phyloP scores from a whole-genome alignment of 23 red algal genomes.

The Chondrus crispus region DNA sequence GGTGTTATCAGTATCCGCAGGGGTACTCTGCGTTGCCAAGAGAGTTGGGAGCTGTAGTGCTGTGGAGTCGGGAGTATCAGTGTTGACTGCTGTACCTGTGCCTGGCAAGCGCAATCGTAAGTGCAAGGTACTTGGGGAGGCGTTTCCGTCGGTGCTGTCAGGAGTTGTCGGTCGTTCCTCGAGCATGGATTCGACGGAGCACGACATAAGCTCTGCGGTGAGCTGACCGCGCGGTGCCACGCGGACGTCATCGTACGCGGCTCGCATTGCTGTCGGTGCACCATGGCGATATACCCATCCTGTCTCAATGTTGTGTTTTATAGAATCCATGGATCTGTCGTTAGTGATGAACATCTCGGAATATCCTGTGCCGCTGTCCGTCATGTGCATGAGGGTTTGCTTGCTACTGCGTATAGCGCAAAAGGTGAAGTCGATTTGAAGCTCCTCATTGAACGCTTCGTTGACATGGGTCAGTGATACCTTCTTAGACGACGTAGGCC shows the following conservation, averaged over 20 bases:
- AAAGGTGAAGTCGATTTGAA: constrained; percentile 5
- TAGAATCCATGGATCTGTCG: background rate
- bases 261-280: background rate
- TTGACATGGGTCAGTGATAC: constrained; percentile 14
- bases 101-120: background rate
- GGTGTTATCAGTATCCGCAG: background rate
- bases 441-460: constrained; percentile 12
- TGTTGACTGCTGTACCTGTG: background rate
- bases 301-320: background rate
- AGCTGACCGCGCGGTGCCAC: background rate
- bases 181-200: background rate
- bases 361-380: constrained; percentile 3
- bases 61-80: background rate
- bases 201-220: background rate
- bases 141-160: too few relatives aligned
- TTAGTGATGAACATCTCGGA: background rate
- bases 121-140: too few relatives aligned
- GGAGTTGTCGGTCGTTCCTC: too few relatives aligned
- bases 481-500: background rate
- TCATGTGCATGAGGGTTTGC: background rate
- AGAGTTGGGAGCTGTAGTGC: background rate
- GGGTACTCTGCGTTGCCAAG: background rate
- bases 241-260: background rate
- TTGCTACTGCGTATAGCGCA: background rate
- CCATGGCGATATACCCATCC: constrained; percentile 22